These are phyloP conservation scores for Tubosaeta brunneosetosa DNA, from an alignment of 768 basidiomycete species.

Conservation along the genomic window DNA sequence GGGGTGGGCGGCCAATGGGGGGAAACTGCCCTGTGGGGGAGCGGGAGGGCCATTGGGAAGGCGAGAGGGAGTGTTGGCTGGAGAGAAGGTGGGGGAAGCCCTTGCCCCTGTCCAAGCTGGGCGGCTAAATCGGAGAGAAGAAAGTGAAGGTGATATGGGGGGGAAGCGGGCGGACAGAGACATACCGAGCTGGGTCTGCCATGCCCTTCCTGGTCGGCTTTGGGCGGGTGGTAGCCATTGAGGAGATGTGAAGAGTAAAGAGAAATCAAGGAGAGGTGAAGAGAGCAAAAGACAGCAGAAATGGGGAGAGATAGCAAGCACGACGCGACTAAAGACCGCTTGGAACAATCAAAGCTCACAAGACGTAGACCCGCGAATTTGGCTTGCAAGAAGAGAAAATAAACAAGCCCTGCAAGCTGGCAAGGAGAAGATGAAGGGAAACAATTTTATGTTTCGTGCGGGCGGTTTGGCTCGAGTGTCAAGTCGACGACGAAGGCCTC, in stretches of 20 bases:
- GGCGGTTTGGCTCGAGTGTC: conserved; percentile 24
- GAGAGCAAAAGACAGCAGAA: conserved; percentile 31
- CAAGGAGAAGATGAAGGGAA: conserved; percentile 21
- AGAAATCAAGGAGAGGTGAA: conserved; percentile 30
- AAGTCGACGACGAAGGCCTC: conserved; percentile 25
- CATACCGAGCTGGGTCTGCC: conserved; percentile 53
- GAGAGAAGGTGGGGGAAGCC: conserved; percentile 67
- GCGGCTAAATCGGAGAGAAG: conserved; percentile 29
- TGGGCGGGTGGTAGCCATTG: conserved; percentile 63
- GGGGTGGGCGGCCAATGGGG: conserved; percentile 40
- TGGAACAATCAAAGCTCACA: conserved; percentile 18
- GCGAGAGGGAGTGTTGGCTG: conserved; percentile 38
- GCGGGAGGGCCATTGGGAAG: conserved; percentile 39
- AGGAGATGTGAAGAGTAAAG: conserved; percentile 17
- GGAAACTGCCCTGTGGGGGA: conserved; percentile 36
- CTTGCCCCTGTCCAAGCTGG: conserved; percentile 66
- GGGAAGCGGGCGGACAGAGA: conserved; percentile 22
- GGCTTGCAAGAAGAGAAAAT: conserved; percentile 15
- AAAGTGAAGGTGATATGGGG: conserved; percentile 12
- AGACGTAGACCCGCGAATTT: conserved; percentile 18
- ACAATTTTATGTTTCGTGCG: conserved; percentile 28
- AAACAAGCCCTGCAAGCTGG: conserved; percentile 25
- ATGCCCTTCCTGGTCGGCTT: conserved; percentile 62
- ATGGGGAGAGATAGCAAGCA: conserved; percentile 34
- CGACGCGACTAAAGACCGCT: conserved; percentile 29